Percentiles rank a stretch among this genome's conserved stretches.
These are phyloP conservation scores for carrot (Daucus carota) DNA, from an alignment of 129 eudicot species.

Conservation along the genomic window DNA sequence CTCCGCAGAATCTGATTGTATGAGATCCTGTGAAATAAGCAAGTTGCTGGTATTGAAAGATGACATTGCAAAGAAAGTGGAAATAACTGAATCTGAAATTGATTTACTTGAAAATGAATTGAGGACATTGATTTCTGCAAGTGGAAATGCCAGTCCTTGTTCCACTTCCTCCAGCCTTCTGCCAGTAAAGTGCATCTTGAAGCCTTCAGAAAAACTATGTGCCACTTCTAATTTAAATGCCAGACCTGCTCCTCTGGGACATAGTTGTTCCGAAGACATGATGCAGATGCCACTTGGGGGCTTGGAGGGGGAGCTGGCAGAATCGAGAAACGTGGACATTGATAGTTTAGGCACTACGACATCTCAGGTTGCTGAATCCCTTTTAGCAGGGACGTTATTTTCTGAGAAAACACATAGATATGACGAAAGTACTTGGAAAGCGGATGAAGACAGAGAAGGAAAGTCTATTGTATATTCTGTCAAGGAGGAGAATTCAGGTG, in stretches of 20 bases:
- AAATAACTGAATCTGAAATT: conserved; percentile 73
- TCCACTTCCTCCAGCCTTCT: conserved; percentile 30
- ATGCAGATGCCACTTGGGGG: conserved; percentile 15
- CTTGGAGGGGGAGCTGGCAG: conserved; percentile 13
- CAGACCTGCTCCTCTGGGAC: conserved; percentile 28
- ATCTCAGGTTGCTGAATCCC: conserved; percentile 36
- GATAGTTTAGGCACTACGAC: conserved; percentile 62
- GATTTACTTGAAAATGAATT: conserved; percentile 84
- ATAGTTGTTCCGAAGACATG: conserved; percentile 27
- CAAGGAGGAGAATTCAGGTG: conserved; percentile 17
- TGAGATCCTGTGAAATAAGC: conserved; percentile 44
- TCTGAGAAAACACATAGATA: neutral
- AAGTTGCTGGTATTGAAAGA: conserved; percentile 66
- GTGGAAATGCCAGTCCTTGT: conserved; percentile 17
- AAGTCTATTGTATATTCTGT: conserved; percentile 17
- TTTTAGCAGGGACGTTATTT: conserved; percentile 10
- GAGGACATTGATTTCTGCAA: conserved; percentile 36
- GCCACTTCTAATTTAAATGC: conserved; percentile 14
- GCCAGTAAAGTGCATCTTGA: conserved; percentile 16
- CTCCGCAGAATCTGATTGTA: conserved; percentile 33
- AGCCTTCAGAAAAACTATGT: conserved; percentile 25
- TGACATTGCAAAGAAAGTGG: conserved; percentile 58
- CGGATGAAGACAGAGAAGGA: conserved; percentile 22
- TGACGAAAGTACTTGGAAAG: conserved; percentile 17
- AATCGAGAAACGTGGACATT: conserved; percentile 28